Percentiles rank a stretch among this genome's conserved stretches.
These are phyloP conservation scores for Prunella vulgaris DNA, from an alignment of 257 asterid species.

Conservation along the genomic window DNA sequence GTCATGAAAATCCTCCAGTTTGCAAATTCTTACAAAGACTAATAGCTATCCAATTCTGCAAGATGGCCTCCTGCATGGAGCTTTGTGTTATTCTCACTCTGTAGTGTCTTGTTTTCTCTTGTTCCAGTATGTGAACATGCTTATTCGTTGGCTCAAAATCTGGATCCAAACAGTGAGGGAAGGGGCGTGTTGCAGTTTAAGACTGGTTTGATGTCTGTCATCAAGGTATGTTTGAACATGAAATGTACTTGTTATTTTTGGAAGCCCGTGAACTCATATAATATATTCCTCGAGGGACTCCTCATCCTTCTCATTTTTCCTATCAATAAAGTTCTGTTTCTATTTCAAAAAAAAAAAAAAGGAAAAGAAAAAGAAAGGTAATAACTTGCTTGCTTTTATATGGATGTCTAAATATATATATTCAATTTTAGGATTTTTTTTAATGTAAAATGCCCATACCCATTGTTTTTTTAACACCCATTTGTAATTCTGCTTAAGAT, in stretches of 20 bases:
- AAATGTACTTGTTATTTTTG: conserved; percentile 7
- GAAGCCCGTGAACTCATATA: background rate
- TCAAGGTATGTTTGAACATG: conserved; percentile 61
- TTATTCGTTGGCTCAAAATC: conserved; percentile 90
- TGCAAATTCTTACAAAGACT: conserved; percentile 17
- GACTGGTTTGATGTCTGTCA: conserved; percentile 97
- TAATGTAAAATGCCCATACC: background rate
- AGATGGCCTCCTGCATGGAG: background rate
- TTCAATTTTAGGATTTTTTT: background rate
- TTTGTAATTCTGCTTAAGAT: conserved; percentile 13
- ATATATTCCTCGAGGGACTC: background rate
- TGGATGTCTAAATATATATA: background rate
- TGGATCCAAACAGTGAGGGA: conserved; percentile 99
- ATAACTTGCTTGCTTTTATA: background rate
- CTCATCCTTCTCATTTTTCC: too few relatives aligned
- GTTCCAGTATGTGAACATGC: conserved; percentile 96
- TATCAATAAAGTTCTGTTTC: too few relatives aligned
- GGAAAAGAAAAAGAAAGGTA: too few relatives aligned
- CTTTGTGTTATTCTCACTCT: conserved; percentile 14
- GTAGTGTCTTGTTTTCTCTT: conserved; percentile 14
- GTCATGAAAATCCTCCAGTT: background rate
- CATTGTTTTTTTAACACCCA: background rate
- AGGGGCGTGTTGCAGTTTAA: conserved; percentile 99
- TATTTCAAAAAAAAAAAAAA: too few relatives aligned
- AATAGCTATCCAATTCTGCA: conserved; percentile 8